These are phyloP conservation scores for Pichia cephalocereana DNA, from an alignment of 805 yeast genomes.

Conservation along the genomic window DNA sequence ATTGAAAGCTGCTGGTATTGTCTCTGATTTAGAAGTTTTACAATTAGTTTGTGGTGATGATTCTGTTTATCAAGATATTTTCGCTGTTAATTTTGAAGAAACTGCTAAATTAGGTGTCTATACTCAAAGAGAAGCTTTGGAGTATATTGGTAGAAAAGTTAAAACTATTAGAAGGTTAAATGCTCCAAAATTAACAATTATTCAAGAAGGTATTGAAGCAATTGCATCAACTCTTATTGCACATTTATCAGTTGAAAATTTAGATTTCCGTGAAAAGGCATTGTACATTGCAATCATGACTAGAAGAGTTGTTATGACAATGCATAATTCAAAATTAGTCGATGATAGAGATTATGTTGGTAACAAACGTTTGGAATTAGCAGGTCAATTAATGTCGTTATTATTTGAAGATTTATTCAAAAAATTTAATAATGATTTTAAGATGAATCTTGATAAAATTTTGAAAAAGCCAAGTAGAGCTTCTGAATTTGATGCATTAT, in stretches of 20 bases:
- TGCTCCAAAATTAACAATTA: slow-evolving; percentile 64
- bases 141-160: slow-evolving; percentile 83
- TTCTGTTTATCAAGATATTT: slow-evolving; percentile 81
- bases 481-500: slow-evolving; percentile 86
- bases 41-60: slow-evolving; percentile 91
- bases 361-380: slow-evolving; percentile 91
- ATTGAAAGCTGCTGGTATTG: slow-evolving; percentile 89
- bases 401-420: slow-evolving; percentile 95
- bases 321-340: slow-evolving; percentile 90
- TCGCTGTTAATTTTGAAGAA: slow-evolving; percentile 90
- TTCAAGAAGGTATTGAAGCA: slow-evolving; percentile 96
- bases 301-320: slow-evolving; percentile 89
- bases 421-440: slow-evolving; percentile 90
- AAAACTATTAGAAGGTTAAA: slow-evolving; percentile 85
- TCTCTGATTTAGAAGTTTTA: slow-evolving; percentile 86
- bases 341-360: slow-evolving; percentile 99
- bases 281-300: slow-evolving; percentile 94
- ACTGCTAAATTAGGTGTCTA: slow-evolving; percentile 76
- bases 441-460: slow-evolving; percentile 88
- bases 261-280: slow-evolving; percentile 91
- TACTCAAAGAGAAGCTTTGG: slow-evolving; percentile 91
- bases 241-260: slow-evolving; percentile 72
- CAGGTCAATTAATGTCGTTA: slow-evolving; percentile 93
- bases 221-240: slow-evolving; percentile 95
- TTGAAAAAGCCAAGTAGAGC: slow-evolving; percentile 91